These are phyloP conservation scores for Eremothecium coryli DNA, from an alignment of 1,139 yeast genomes.

Conservation along the genomic window DNA sequence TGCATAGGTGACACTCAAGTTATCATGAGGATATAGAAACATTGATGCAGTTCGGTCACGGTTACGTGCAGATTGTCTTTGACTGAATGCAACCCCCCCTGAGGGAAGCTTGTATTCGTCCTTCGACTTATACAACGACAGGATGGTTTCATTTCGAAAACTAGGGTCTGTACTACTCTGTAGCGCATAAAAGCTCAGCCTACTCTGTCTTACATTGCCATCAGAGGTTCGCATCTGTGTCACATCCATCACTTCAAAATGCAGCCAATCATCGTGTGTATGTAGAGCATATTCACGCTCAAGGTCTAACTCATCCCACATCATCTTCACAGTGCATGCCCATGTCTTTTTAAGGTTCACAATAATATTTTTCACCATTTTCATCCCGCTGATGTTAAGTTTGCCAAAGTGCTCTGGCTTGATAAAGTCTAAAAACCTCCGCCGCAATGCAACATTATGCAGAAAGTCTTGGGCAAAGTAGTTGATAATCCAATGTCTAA, in stretches of 20 bases:
- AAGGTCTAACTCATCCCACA: conserved; percentile 24
- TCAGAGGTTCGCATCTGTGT: conserved; percentile 12
- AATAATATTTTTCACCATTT: conserved; percentile 36
- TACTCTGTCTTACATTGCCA: conserved; percentile 17
- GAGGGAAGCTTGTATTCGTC: conserved; percentile 19
- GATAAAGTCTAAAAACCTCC: conserved; percentile 39
- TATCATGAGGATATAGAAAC: conserved; percentile 28
- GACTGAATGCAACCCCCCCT: conserved; percentile 4
- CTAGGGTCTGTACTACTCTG: conserved; percentile 28
- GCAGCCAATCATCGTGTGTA: conserved; percentile 20
- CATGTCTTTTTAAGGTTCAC: conserved; percentile 38
- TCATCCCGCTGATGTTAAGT: conserved; percentile 14
- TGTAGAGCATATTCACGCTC: conserved; percentile 15
- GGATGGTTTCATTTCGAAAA: conserved; percentile 26
- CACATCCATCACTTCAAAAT: conserved; percentile 20
- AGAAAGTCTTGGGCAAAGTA: conserved; percentile 65
- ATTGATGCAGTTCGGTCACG: conserved; percentile 25
- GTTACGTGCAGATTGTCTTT: conserved; percentile 7
- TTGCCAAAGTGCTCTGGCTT: conserved; percentile 33
- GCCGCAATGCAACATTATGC: conserved; percentile 39
- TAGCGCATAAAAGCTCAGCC: conserved; percentile 25
- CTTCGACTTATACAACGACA: conserved; percentile 22
- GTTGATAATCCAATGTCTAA: conserved; percentile 83
- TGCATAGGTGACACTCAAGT: conserved; percentile 13
- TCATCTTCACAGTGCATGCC: conserved; percentile 19